Evolutionary conservation across 192 early-diverging fungal species (phyloP).

Genomic region (Chytriomyces sp.): DNA sequence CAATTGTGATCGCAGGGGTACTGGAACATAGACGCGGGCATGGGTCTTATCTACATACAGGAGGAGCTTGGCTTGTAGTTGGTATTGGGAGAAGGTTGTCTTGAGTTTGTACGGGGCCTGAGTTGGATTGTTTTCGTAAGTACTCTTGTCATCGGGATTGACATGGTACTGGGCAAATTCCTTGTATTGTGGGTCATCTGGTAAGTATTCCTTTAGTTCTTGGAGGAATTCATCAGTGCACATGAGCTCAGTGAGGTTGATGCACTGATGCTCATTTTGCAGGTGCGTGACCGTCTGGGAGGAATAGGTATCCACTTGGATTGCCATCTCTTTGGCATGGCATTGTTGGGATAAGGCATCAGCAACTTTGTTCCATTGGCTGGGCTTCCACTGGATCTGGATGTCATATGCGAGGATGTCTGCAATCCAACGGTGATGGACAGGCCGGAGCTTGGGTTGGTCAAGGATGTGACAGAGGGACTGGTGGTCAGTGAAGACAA

Average conservation of each 20-base stretch:
- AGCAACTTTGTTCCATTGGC: constrained; percentile 27
- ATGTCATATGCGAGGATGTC: constrained; percentile 23
- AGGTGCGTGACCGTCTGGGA: neutral
- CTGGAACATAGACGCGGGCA: neutral
- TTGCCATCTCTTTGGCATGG: neutral
- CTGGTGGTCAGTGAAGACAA: constrained; percentile 18
- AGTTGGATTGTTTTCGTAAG: neutral
- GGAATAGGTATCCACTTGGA: neutral
- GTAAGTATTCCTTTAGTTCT: neutral
- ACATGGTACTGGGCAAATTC: neutral
- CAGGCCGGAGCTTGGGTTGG: constrained; percentile 5
- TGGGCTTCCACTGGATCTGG: constrained; percentile 20
- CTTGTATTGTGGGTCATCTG: neutral
- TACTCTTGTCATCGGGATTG: neutral
- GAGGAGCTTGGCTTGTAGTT: neutral
- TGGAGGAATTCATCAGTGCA: neutral
- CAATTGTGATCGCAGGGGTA: no score
- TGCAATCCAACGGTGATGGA: constrained; percentile 24
- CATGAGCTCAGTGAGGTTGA: neutral
- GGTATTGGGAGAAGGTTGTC: neutral
- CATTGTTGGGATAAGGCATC: constrained; percentile 13
- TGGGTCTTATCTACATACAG: neutral
- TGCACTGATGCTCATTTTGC: neutral
- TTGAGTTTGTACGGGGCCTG: neutral
- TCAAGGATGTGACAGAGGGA: constrained; percentile 9